A percentile compares a stretch with the other conserved stretches of the same genome.
phyloP scores from a whole-genome alignment of 352 stramenopile species.

The Globisporangium spiculum region DNA sequence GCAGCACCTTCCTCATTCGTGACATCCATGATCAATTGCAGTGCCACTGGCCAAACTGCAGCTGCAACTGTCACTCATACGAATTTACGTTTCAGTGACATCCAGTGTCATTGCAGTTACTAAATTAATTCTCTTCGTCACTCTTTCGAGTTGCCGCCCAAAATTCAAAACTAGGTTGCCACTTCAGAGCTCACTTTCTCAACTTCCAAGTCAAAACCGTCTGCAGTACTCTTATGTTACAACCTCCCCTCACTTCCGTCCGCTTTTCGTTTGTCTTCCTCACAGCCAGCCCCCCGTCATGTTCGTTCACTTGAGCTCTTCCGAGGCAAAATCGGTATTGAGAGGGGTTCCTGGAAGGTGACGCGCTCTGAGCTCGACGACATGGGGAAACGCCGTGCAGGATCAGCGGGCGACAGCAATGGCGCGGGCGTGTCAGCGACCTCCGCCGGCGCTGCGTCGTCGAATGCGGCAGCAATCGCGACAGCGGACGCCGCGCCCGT shows the following conservation, averaged over 20 bases:
- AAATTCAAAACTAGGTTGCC: conserved; percentile 5
- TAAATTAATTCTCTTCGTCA: neutral
- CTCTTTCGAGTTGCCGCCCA: conserved; percentile 7
- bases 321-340: conserved; percentile 17
- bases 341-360: neutral
- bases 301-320: conserved; percentile 10
- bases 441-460: neutral
- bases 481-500: neutral
- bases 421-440: neutral
- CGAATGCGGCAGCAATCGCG: neutral
- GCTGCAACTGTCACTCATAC: conserved; percentile 9
- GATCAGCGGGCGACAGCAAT: neutral
- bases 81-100: neutral
- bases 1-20: neutral
- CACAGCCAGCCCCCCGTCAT: conserved; percentile 7
- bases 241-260: neutral
- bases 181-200: neutral
- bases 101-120: neutral
- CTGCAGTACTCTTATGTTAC: neutral
- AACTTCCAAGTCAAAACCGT: neutral
- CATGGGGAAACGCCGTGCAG: conserved; percentile 16
- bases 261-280: neutral
- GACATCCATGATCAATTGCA: neutral
- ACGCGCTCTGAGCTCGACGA: conserved; percentile 2
- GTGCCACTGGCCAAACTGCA: neutral